Evolutionary conservation across 2,329 filamentous ascomycete genomes (phyloP).

Genomic region (Fusarium sp.): DNA sequence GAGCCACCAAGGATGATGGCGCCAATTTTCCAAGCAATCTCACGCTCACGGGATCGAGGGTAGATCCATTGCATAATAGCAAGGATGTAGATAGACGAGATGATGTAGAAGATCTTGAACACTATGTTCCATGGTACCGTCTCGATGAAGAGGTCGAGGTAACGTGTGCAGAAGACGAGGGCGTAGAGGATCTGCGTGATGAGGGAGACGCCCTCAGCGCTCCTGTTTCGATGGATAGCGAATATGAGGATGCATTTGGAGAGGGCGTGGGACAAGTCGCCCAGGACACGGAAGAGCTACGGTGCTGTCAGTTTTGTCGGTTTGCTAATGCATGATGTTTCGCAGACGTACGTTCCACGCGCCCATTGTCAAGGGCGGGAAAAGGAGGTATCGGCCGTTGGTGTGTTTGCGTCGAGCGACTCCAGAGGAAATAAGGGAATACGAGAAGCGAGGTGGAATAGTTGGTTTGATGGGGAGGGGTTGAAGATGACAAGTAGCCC

Average conservation of each 20-base stretch:
- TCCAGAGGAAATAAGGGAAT: not conserved
- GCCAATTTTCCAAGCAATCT: slow-evolving; percentile 93
- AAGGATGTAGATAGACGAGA: slow-evolving; percentile 85
- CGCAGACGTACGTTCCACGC: slow-evolving; percentile 50
- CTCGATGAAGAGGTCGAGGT: slow-evolving; percentile 79
- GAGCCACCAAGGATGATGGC: slow-evolving; percentile 72
- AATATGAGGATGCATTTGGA: slow-evolving; percentile 92
- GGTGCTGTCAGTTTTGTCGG: slow-evolving; percentile 9
- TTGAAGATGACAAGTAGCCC: slow-evolving; percentile 27
- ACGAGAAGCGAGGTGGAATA: not conserved
- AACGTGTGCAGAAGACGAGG: slow-evolving; percentile 84
- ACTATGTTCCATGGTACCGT: slow-evolving; percentile 72
- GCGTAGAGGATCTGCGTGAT: slow-evolving; percentile 91
- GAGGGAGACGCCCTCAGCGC: slow-evolving; percentile 89
- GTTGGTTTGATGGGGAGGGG: not conserved
- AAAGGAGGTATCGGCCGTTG: slow-evolving; percentile 20
- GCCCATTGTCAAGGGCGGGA: slow-evolving; percentile 46
- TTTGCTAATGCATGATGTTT: not conserved
- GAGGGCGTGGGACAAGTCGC: slow-evolving; percentile 82
- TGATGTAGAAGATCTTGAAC: slow-evolving; percentile 90
- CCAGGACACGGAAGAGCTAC: slow-evolving; percentile 77
- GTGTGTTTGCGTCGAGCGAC: slow-evolving; percentile 5
- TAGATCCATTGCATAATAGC: slow-evolving; percentile 86
- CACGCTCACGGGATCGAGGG: slow-evolving; percentile 86
- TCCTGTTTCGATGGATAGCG: slow-evolving; percentile 87